Base-by-base conservation (phyloP, 2,329 filamentous ascomycete genomes). In the Hypoxylon sp. region DNA sequence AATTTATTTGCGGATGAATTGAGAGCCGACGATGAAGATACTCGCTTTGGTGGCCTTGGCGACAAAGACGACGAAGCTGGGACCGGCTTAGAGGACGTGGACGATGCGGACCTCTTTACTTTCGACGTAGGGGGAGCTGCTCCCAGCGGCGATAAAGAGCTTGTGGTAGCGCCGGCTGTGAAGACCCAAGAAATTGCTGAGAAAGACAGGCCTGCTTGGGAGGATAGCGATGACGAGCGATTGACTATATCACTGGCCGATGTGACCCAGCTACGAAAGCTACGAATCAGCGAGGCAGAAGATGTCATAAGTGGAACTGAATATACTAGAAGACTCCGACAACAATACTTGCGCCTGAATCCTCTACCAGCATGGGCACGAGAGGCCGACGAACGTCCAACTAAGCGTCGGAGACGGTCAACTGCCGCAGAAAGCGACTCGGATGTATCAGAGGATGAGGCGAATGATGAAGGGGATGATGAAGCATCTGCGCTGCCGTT, bases 161-260 rank as follows among this genome's bases (percentile, higher is more conserved):
- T 76, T 19, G 63, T 63, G 10, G 25, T 63, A 48, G 65, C 69
- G 25, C 36, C 73, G 0, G 25, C 43, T 10, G 60, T 76, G 5
- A 77, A 80, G 36, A 56, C 75, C 41, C 65, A 60, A 5, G 68
- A 68, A 9, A 36, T 38, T 21, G 38, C 62, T 13, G 55, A 69
- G 17, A 71, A 72, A 30, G 82, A 86, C 45, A 82, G 83, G 19
- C 85, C 90, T 2, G 92, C 89, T 1, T 99, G 96, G 96, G 90
- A 94, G 73, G 96, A 99, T 78, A 98, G 94, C 79, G 96, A 99
- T 75, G 96, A 99, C 76, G 96, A 98, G 76, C 88, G 93, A 59
- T 83, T 98, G 68, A 88, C 89, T 5, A 86, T 99, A 52, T 98
- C 95, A 13, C 85, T 99, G 41, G 91, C 93, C 2, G 87, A 89